Evolutionary conservation across 1,284 basidiomycete genomes (phyloP).

Genomic region (Cutaneotrichosporon dermatis): DNA sequence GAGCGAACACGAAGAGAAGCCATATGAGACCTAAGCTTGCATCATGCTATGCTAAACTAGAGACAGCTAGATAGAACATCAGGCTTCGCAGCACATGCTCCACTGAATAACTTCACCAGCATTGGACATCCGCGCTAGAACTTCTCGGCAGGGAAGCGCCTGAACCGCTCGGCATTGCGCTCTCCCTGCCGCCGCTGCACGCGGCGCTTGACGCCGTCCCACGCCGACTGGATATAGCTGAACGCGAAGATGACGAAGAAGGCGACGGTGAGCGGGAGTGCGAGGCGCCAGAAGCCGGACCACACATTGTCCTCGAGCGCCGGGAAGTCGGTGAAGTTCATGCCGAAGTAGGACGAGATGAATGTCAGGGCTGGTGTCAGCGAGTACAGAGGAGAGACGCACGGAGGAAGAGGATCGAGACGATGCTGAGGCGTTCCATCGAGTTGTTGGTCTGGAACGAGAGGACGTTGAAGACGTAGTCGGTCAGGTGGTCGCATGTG

Average conservation of each 20-base stretch:
- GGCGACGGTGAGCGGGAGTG: constrained; percentile 37
- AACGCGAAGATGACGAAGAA: constrained; percentile 48
- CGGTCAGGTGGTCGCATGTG: constrained; percentile 47
- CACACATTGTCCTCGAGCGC: constrained; percentile 31
- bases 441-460: constrained; percentile 48
- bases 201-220: constrained; percentile 30
- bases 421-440: constrained; percentile 48
- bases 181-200: constrained; percentile 9
- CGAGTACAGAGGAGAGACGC: constrained; percentile 17
- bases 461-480: constrained; percentile 48
- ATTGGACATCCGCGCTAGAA: neutral
- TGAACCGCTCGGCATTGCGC: neutral
- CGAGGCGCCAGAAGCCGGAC: constrained; percentile 47
- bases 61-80: too few species aligned
- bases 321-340: constrained; percentile 43
- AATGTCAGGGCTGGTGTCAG: constrained; percentile 22
- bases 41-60: too few species aligned
- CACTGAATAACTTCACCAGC: too few species aligned
- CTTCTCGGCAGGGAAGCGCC: neutral
- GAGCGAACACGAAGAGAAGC: too few species aligned
- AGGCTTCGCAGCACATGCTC: too few species aligned
- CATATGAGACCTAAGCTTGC: too few species aligned
- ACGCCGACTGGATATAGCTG: constrained; percentile 32
- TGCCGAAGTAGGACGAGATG: constrained; percentile 37
- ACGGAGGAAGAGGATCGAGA: constrained; percentile 50